Evolutionary conservation across 2,329 filamentous ascomycete genomes (phyloP).

Genomic region (Penicillium psychrosexuale): DNA sequence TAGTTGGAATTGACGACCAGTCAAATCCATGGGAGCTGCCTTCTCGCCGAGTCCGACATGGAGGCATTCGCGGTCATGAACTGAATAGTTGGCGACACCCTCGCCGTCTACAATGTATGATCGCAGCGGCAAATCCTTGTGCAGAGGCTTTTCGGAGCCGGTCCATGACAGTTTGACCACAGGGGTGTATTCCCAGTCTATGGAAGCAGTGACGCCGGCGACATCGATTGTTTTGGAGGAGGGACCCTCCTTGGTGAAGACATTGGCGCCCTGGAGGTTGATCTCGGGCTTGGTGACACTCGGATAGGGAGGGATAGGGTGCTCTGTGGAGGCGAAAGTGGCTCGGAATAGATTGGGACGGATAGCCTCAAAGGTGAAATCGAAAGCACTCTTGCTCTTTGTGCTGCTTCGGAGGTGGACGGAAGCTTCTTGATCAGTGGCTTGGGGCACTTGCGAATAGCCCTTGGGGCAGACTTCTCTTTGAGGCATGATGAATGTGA

Average conservation of each 20-base stretch:
- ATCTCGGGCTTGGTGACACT: conserved; percentile 51
- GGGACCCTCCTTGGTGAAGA: conserved; percentile 31
- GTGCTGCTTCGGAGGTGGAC: conserved; percentile 46
- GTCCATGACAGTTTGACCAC: conserved; percentile 56
- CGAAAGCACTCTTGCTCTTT: conserved; percentile 42
- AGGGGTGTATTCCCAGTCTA: conserved; percentile 60
- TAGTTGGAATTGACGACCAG: conserved; percentile 62
- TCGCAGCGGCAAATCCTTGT: conserved; percentile 61
- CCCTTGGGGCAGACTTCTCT: conserved; percentile 45
- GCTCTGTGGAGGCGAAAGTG: conserved; percentile 60
- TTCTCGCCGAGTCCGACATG: conserved; percentile 72
- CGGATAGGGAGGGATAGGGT: conserved; percentile 64
- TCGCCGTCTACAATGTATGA: conserved; percentile 62
- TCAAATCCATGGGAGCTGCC: conserved; percentile 68
- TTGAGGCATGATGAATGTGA: conserved; percentile 46
- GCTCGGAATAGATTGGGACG: conserved; percentile 64
- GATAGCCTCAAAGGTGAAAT: conserved; percentile 63
- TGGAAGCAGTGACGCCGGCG: conserved; percentile 51
- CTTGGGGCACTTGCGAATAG: conserved; percentile 32
- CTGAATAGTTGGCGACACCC: conserved; percentile 64
- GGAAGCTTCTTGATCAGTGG: conserved; percentile 22
- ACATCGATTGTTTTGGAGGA: conserved; percentile 47
- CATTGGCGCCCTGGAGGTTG: conserved; percentile 34
- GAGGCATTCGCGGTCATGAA: conserved; percentile 60
- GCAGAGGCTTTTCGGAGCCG: conserved; percentile 52